phyloP scores from a whole-genome alignment of 495 filamentous ascomycete genomes.

The Daldinia childiae region DNA sequence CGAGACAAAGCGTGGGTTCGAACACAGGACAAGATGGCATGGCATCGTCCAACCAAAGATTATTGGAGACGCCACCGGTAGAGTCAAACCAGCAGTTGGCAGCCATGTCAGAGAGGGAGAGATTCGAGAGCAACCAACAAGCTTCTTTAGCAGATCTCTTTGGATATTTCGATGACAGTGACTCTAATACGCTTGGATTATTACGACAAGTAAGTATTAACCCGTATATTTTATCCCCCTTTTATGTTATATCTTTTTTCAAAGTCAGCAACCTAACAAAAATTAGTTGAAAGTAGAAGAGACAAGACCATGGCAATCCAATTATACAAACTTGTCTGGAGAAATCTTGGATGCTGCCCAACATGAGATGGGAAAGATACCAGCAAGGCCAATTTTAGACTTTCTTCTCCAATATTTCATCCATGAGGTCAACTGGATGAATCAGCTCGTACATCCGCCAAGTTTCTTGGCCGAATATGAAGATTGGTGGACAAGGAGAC shows the following conservation, averaged over 20 bases:
- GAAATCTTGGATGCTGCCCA: conserved; percentile 17
- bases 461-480: conserved; percentile 25
- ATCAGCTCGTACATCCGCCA: conserved; percentile 24
- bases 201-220: conserved; percentile 27
- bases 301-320: neutral
- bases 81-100: neutral
- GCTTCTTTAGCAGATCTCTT: conserved; percentile 34
- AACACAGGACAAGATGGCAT: neutral
- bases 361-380: conserved; percentile 30
- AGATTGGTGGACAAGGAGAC: conserved; percentile 21
- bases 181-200: conserved; percentile 35
- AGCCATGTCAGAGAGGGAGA: neutral
- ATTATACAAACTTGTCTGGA: neutral
- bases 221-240: too few species aligned
- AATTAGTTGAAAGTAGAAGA: neutral
- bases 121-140: neutral
- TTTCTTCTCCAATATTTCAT: conserved; percentile 46
- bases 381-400: conserved; percentile 41
- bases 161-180: conserved; percentile 43
- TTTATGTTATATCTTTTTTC: neutral
- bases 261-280: neutral
- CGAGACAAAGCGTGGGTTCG: neutral
- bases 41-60: neutral
- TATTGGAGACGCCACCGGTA: neutral
- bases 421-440: conserved; percentile 43